Evolutionary conservation across 2,329 filamentous ascomycete species (phyloP), one percentile per base, ranked within the genome.

Genomic region (Samsoniella hepiali): DNA sequence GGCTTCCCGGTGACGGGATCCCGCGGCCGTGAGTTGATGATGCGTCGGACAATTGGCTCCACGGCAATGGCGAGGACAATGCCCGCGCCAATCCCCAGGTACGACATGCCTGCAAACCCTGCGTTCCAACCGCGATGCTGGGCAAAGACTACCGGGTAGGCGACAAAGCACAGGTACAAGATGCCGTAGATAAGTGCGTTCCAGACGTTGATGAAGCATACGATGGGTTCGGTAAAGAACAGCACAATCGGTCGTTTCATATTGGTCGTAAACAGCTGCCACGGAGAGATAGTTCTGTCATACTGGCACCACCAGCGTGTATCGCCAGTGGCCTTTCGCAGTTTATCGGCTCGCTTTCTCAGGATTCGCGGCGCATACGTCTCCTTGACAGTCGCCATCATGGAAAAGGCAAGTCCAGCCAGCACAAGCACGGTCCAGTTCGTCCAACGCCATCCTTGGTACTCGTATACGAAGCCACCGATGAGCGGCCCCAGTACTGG

Each of bases 121-220:
- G 89, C 80, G 2, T 82, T 82, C 93, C 93, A 97, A 65, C 91
- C 91, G 22, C 93, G 89, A 64, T 84, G 73, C 47, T 89, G 80
- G 11, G 82, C 81, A 75, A 95, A 97, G 64, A 96, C 89, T 64
- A 96, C 89, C 0, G 93, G 93, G 73, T 96, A 96, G 13, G 91
- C 91, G 17, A 96, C 89, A 77, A 97, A 97, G 76, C 91, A 96
- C 38, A 97, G 86, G 71, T 95, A 95, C 1, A 97, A 80, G 47
- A 96, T 92, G 22, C 88, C 91, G 73, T 97, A 97, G 42, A 96
- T 86, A 53, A 27, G 22, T 17, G 62, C 81, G 69, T 70, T 89
- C 88, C 90, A 86, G 17, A 84, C 70, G 64, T 86, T 86, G 69
- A 93, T 85, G 68, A 87, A 88, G 84, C 85, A 88, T 51, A 88